Base-by-base conservation (phyloP, 768 basidiomycete species). In the Phlegmacium glaucopus region DNA sequence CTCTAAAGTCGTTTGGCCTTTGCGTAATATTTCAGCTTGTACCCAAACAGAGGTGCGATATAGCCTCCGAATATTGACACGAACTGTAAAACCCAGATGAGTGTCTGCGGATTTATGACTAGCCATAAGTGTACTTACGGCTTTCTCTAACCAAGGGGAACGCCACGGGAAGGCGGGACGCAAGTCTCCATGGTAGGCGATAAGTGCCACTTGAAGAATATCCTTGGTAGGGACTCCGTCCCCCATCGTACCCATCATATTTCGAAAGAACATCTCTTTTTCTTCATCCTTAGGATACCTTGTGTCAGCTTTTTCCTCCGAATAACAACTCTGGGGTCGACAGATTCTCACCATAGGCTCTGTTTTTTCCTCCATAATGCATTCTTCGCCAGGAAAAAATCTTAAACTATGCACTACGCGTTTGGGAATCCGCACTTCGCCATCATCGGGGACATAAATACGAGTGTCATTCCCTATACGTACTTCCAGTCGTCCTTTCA, bases 241-340 rank as follows among this genome's bases (percentile, higher is more conserved):
- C 4, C 10, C 44, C 9, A 64, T 32, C n/a, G 63, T 1, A 39
- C 10, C 45, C 9, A 64, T 32, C n/a, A 63, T 1, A 39, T 66
- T 66, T 27, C 66, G 56, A 50, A 69, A 69, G 58, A 66, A 67
- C 6, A 69, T 16, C 29, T 67, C 66, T 42, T 69, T 69, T 37
- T 62, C 59, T 10, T 52, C 54, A 41, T 66, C 65, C 65, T n/a
- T 66, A 34, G 11, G 32, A 15, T 49, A 22, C 12, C 10, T 8
- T 17, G 11, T 39, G 39, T 13, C 11, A 34, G n/a, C 32, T 11
- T 34, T 34, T n/a, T 11, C n/a, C 4, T n/a, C 3, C 3, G 32
- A 40, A 45, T n/a, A 16, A 17, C 3, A 17, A 12, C 18, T 11
- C 28, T n/a, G 22, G 29, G 34, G 12, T 9, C 36, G 50, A 45